phyloP scores from a whole-genome alignment of 2,329 filamentous ascomycete genomes.

The Alternaria gansuensis region DNA sequence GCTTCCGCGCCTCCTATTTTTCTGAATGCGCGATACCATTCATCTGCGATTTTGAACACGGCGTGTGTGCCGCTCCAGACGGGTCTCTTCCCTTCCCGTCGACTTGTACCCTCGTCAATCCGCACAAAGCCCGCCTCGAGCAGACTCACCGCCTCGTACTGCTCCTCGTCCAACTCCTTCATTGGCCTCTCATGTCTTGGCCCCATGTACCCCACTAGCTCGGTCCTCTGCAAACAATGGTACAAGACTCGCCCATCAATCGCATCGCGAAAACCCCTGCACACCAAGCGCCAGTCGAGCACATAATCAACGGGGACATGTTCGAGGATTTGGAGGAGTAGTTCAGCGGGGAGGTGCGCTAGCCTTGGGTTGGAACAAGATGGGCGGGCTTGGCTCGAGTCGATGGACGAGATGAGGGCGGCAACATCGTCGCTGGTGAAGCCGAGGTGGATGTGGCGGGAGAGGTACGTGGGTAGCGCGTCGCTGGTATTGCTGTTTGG shows the following conservation, averaged over 20 bases:
- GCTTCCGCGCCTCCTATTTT: constrained; percentile 1
- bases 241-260: constrained; percentile 44
- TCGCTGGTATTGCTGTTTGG: not conserved
- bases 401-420: constrained; percentile 41
- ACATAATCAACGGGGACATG: constrained; percentile 39
- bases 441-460: constrained; percentile 35
- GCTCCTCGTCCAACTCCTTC: constrained; percentile 18
- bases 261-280: constrained; percentile 42
- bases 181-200: constrained; percentile 6
- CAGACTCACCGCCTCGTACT: constrained; percentile 31
- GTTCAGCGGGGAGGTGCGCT: constrained; percentile 44
- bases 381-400: constrained; percentile 36
- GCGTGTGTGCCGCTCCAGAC: constrained; percentile 34
- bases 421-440: constrained; percentile 41
- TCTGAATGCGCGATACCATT: constrained; percentile 27
- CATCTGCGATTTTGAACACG: constrained; percentile 35
- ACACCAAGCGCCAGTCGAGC: constrained; percentile 43
- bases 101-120: constrained; percentile 3
- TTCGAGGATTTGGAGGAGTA: constrained; percentile 42
- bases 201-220: constrained; percentile 38
- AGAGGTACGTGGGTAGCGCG: constrained; percentile 34
- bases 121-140: constrained; percentile 25
- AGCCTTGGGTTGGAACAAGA: constrained; percentile 1
- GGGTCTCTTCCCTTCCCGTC: not conserved
- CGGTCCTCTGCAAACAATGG: constrained; percentile 31